Percentiles rank a stretch among this genome's conserved stretches.
These are phyloP conservation scores for Cordyceps farinosa DNA, from an alignment of 2,329 filamentous ascomycete genomes.

Conservation along the genomic window DNA sequence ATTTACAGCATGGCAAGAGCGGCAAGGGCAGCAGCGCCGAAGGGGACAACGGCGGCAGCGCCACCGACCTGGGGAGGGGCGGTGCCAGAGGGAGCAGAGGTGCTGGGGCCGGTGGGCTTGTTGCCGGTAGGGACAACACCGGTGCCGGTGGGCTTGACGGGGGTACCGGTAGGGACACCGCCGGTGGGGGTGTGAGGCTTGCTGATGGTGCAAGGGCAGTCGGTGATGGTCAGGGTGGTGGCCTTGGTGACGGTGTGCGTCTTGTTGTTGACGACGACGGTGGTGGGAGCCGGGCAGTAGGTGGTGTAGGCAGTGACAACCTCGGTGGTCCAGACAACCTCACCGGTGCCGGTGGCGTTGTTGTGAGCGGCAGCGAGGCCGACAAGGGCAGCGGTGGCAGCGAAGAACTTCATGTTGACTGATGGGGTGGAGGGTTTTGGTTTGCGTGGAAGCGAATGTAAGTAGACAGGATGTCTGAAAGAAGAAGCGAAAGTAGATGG, in stretches of 20 bases:
- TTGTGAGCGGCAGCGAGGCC: slow-evolving; percentile 41
- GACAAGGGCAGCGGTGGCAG: slow-evolving; percentile 47
- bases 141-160: slow-evolving; percentile 68
- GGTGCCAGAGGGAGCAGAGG: slow-evolving; percentile 46
- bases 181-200: slow-evolving; percentile 52
- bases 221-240: slow-evolving; percentile 66
- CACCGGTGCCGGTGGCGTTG: slow-evolving; percentile 29
- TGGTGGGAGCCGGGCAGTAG: slow-evolving; percentile 67
- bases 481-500: slow-evolving; percentile 15
- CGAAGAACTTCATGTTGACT: slow-evolving; percentile 62
- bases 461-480: slow-evolving; percentile 9
- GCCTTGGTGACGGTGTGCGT: slow-evolving; percentile 65
- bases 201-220: slow-evolving; percentile 68
- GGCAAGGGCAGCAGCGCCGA: slow-evolving; percentile 16
- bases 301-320: slow-evolving; percentile 64
- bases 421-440: slow-evolving; percentile 22
- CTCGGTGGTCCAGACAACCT: slow-evolving; percentile 55
- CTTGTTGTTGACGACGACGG: slow-evolving; percentile 58
- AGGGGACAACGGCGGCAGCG: slow-evolving; percentile 11
- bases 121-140: slow-evolving; percentile 61
- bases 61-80: slow-evolving; percentile 52
- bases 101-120: slow-evolving; percentile 12
- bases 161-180: slow-evolving; percentile 38
- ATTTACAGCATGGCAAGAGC: slow-evolving; percentile 18
- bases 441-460: slow-evolving; percentile 15